Evolutionary conservation across 129 eudicot genomes (phyloP).

Genomic region (Ambrosia artemisiifolia): DNA sequence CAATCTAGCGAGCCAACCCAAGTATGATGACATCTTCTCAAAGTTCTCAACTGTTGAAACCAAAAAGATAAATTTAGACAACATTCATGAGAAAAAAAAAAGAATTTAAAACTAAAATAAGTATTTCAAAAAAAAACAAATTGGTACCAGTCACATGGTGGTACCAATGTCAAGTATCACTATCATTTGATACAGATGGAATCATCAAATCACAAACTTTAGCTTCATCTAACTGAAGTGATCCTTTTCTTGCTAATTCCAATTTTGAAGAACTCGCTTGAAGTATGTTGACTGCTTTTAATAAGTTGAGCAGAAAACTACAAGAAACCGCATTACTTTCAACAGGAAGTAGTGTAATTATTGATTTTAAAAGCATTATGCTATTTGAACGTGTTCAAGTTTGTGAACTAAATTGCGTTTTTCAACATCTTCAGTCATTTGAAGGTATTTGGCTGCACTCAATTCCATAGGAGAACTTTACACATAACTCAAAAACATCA

Average conservation of each 20-base stretch:
- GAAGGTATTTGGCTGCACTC: constrained; percentile 84
- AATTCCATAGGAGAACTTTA: constrained; percentile 84
- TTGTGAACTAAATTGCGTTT: constrained; percentile 68
- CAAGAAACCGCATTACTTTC: constrained; percentile 75
- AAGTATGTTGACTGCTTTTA: constrained; percentile 63
- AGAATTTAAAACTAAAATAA: background rate
- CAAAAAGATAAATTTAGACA: background rate
- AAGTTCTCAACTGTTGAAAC: constrained; percentile 54
- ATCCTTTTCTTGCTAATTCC: constrained; percentile 72
- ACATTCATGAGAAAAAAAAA: background rate
- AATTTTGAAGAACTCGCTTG: constrained; percentile 48
- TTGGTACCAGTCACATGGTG: constrained; percentile 44
- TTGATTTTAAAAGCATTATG: constrained; percentile 63
- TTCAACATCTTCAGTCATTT: constrained; percentile 84
- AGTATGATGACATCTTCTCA: constrained; percentile 65
- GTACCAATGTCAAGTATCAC: constrained; percentile 23
- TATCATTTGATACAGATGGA: constrained; percentile 37
- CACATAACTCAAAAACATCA: constrained; percentile 80
- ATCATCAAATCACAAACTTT: constrained; percentile 65
- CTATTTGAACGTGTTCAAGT: constrained; percentile 53
- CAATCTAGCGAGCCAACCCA: constrained; percentile 53
- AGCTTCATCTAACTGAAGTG: constrained; percentile 81
- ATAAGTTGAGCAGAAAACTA: constrained; percentile 60
- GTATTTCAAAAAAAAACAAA: background rate
- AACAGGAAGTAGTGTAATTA: constrained; percentile 63